Evolutionary conservation across 1,284 basidiomycete species (phyloP).

Genomic region (Sporisorium sorghi): DNA sequence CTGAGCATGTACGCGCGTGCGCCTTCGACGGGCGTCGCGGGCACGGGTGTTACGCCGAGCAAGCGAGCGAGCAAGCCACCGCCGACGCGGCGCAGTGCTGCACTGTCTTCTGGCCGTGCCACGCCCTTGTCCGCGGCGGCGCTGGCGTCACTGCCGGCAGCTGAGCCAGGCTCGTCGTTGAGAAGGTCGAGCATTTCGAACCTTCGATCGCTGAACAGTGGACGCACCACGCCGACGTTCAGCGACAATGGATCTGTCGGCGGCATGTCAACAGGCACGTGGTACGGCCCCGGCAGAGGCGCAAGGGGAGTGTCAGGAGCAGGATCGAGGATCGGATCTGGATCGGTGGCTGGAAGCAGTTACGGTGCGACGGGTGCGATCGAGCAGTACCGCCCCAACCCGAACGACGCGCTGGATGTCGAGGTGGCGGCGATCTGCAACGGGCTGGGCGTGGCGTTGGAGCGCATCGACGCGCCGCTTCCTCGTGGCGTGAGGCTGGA

Average conservation of each 20-base stretch:
- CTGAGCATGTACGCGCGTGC: conserved; percentile 57
- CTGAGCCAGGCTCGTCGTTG: conserved; percentile 37
- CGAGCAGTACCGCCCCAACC: conserved; percentile 77
- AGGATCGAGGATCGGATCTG: conserved; percentile 27
- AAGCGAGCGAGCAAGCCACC: conserved; percentile 61
- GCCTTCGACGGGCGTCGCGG: conserved; percentile 42
- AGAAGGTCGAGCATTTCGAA: conserved; percentile 55
- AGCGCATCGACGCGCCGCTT: conserved; percentile 82
- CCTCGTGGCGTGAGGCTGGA: conserved; percentile 72
- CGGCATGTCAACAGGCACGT: conserved; percentile 45
- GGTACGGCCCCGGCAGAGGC: conserved; percentile 33
- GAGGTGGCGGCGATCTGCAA: conserved; percentile 83
- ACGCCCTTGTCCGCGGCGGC: conserved; percentile 63
- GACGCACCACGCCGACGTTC: conserved; percentile 53
- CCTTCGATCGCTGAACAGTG: conserved; percentile 42
- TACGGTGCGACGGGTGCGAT: conserved; percentile 42
- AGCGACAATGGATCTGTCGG: conserved; percentile 54
- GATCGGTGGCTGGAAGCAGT: conserved; percentile 41
- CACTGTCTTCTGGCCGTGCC: conserved; percentile 43
- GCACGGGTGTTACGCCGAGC: conserved; percentile 18
- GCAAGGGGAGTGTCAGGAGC: conserved; percentile 27
- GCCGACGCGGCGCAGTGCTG: conserved; percentile 38
- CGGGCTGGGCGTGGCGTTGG: conserved; percentile 78
- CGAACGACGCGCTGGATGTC: conserved; percentile 81
- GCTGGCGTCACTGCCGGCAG: conserved; percentile 56